phyloP scores from a whole-genome alignment of 768 basidiomycete genomes.

The Macrolepiota albuminosa region DNA sequence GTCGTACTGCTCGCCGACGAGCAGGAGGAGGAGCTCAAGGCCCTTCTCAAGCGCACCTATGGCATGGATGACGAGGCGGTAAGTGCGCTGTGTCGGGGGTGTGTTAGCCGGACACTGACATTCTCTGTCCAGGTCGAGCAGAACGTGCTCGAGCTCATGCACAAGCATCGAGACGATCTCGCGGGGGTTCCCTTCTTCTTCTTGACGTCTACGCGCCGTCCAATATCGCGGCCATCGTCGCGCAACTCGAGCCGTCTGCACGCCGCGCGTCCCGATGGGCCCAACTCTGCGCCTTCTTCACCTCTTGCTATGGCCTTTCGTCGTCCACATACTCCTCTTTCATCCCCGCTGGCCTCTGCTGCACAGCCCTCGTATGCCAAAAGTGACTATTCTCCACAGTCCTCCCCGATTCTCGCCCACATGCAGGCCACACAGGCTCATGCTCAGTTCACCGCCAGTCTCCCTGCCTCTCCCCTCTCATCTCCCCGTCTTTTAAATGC shows the following conservation, averaged over 20 bases:
- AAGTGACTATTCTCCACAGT: constrained; percentile 56
- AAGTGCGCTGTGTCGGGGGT: constrained; percentile 22
- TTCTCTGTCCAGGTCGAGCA: constrained; percentile 62
- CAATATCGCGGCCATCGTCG: constrained; percentile 77
- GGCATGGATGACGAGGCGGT: constrained; percentile 68
- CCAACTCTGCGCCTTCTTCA: constrained; percentile 68
- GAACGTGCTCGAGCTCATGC: constrained; percentile 91
- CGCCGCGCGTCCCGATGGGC: constrained; percentile 68
- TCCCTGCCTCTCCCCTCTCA: constrained; percentile 79
- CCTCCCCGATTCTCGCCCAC: constrained; percentile 62
- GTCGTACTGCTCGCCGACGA: constrained; percentile 73
- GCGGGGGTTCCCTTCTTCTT: constrained; percentile 80
- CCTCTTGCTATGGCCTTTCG: constrained; percentile 72
- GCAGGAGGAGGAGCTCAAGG: constrained; percentile 83
- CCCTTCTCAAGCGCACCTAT: constrained; percentile 64
- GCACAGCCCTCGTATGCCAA: constrained; percentile 41
- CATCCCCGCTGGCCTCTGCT: constrained; percentile 66
- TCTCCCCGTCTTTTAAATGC: constrained; percentile 86
- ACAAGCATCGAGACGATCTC: constrained; percentile 85
- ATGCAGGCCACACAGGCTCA: constrained; percentile 50
- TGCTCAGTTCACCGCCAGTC: constrained; percentile 70
- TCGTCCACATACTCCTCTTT: constrained; percentile 74
- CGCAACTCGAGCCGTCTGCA: constrained; percentile 63
- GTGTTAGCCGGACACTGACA: constrained; percentile 13
- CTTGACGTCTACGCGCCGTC: constrained; percentile 74